phyloP scores from a whole-genome alignment of 768 basidiomycete genomes.

The Naganishia vishniacii region DNA sequence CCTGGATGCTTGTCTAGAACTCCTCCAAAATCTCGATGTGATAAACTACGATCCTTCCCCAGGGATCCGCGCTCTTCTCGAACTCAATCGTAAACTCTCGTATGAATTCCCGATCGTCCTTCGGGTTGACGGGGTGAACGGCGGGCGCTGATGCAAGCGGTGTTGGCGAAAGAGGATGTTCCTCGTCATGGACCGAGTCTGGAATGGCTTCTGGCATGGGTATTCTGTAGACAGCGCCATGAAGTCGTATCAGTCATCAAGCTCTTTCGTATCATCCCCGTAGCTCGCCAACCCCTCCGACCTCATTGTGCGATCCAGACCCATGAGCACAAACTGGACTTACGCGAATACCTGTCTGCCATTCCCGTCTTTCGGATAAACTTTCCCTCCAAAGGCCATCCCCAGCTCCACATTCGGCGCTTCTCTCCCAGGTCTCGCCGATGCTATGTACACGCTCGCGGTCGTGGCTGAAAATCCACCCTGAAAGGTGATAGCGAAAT shows the following conservation, averaged over 20 bases:
- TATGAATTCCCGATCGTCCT: slow-evolving; percentile 25
- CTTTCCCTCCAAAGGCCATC: slow-evolving; percentile 38
- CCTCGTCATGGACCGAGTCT: slow-evolving; percentile 20
- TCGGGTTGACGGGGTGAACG: slow-evolving; percentile 8
- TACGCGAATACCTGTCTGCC: slow-evolving; percentile 27
- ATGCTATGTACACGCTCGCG: slow-evolving; percentile 36
- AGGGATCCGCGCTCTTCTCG: slow-evolving; percentile 44
- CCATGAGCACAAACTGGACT: background rate
- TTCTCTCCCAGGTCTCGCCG: slow-evolving; percentile 9
- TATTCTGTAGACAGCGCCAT: background rate
- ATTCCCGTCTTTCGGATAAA: slow-evolving; percentile 45
- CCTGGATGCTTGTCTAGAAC: no score
- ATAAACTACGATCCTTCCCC: slow-evolving; percentile 43
- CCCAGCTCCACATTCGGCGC: slow-evolving; percentile 32
- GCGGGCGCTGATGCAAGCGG: background rate
- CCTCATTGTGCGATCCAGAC: background rate
- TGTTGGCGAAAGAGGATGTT: slow-evolving; percentile 13
- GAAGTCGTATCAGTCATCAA: background rate
- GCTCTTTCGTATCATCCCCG: no score
- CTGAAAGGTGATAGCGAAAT: slow-evolving; percentile 46
- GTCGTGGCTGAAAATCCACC: slow-evolving; percentile 44
- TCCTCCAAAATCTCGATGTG: slow-evolving; percentile 39
- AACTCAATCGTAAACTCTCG: slow-evolving; percentile 45
- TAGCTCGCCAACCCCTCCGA: background rate
- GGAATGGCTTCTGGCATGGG: slow-evolving; percentile 21